A percentile compares a stretch with the other conserved stretches of the same genome.
These are phyloP conservation scores for Vigna radiata DNA, from an alignment of 306 rosid genomes.

Conservation along the genomic window DNA sequence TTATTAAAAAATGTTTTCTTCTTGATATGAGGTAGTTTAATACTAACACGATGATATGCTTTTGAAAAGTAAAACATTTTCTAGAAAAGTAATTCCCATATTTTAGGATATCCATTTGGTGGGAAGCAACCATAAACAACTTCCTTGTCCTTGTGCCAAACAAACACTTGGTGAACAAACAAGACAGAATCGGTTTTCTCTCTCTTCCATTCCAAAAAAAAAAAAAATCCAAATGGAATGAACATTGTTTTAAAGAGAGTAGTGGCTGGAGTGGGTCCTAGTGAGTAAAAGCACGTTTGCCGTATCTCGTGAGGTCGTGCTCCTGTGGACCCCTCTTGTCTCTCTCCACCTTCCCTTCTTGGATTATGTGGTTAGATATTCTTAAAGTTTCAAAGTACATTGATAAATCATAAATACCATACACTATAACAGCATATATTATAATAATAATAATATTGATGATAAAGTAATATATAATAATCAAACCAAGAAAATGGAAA, in stretches of 20 bases:
- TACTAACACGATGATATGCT: too few relatives aligned
- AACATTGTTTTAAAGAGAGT: not conserved
- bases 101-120: not conserved
- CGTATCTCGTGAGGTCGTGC: constrained; percentile 44
- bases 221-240: not conserved
- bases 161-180: too few relatives aligned
- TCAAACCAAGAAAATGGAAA: constrained; percentile 5
- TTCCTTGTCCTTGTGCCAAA: too few relatives aligned
- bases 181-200: too few relatives aligned
- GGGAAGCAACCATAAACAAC: not conserved
- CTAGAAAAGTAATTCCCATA: too few relatives aligned
- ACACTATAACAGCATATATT: too few relatives aligned
- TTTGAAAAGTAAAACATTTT: too few relatives aligned
- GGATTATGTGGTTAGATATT: not conserved
- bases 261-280: constrained; percentile 46
- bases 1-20: too few relatives aligned
- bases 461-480: not conserved
- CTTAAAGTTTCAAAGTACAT: not conserved
- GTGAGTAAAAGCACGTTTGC: constrained; percentile 38
- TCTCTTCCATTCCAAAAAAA: not conserved
- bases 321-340: constrained; percentile 19
- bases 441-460: too few relatives aligned
- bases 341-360: constrained; percentile 34
- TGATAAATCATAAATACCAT: not conserved
- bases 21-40: too few relatives aligned